Evolutionary conservation across 352 stramenopile species (phyloP).

Genomic region (Globisporangium carolinianum): DNA sequence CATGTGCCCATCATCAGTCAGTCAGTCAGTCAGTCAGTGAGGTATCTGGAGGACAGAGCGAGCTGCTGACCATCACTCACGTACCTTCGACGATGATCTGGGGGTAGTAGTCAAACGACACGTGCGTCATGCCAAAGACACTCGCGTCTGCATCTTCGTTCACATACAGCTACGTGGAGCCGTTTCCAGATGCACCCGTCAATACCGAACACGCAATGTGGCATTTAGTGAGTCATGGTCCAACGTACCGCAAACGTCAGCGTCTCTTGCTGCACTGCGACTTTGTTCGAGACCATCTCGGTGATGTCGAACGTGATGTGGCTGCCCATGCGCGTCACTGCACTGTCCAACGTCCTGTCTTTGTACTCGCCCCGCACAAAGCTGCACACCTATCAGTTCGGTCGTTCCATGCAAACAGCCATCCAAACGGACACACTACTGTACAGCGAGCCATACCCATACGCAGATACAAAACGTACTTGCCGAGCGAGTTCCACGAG

Average conservation of each 20-base stretch:
- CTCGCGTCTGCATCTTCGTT: conserved; percentile 42
- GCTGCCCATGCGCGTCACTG: conserved; percentile 39
- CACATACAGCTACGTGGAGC: conserved; percentile 28
- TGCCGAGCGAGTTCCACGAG: conserved; percentile 49
- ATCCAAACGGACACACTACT: too few relatives aligned
- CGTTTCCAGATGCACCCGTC: not conserved
- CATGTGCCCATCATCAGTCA: not conserved
- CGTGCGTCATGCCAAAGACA: conserved; percentile 52
- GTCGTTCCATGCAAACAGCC: too few relatives aligned
- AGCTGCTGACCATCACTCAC: not conserved
- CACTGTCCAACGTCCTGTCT: conserved; percentile 49
- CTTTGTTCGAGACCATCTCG: conserved; percentile 49
- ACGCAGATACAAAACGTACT: conserved; percentile 16
- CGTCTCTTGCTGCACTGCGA: conserved; percentile 35
- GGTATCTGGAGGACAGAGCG: too few relatives aligned
- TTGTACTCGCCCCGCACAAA: conserved; percentile 30
- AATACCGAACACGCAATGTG: not conserved
- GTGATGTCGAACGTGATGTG: conserved; percentile 79
- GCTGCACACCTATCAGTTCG: not conserved
- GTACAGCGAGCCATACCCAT: not conserved
- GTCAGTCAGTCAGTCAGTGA: not conserved
- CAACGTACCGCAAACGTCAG: conserved; percentile 47
- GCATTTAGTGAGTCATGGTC: not conserved
- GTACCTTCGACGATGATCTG: conserved; percentile 72
- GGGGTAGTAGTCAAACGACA: conserved; percentile 60